phyloP scores from a whole-genome alignment of 257 asterid genomes.

The Jacaranda mimosifolia region DNA sequence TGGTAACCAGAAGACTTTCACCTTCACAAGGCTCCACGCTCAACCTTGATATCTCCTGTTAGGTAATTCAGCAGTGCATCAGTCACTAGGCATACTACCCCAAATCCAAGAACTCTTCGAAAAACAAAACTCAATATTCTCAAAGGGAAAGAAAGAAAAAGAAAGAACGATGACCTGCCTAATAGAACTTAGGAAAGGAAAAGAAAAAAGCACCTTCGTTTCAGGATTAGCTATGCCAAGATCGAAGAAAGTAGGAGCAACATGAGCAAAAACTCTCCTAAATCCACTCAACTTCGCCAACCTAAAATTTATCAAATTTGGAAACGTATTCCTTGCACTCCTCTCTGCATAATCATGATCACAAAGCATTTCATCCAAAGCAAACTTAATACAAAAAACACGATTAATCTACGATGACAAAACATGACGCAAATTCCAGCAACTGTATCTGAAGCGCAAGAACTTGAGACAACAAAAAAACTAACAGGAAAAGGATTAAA shows the following conservation, averaged over 20 bases:
- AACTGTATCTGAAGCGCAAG: background rate
- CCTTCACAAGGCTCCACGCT: slow-evolving; percentile 76
- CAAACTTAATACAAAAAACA: background rate
- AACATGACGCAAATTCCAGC: background rate
- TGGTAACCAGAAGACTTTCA: slow-evolving; percentile 59
- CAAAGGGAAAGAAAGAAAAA: background rate
- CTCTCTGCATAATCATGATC: slow-evolving; percentile 45
- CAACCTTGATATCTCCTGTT: slow-evolving; percentile 73
- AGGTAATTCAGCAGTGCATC: background rate
- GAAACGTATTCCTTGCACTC: slow-evolving; percentile 77
- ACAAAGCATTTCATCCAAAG: background rate
- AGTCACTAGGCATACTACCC: background rate
- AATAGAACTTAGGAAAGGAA: background rate
- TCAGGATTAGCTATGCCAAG: slow-evolving; percentile 68
- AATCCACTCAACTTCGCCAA: slow-evolving; percentile 65
- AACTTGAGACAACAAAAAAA: too few species aligned
- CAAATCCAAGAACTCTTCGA: background rate
- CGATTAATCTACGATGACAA: background rate
- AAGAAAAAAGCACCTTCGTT: slow-evolving; percentile 57
- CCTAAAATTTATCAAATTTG: slow-evolving; percentile 68
- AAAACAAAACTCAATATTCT: background rate
- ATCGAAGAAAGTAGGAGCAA: slow-evolving; percentile 70
- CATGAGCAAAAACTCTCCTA: slow-evolving; percentile 70
- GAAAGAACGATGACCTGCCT: too few species aligned
- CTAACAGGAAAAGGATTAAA: too few species aligned